Percentiles rank a stretch among this genome's conserved stretches.
Evolutionary conservation across 441 rosid genomes (phyloP).

Genomic region (Manihot esculenta): DNA sequence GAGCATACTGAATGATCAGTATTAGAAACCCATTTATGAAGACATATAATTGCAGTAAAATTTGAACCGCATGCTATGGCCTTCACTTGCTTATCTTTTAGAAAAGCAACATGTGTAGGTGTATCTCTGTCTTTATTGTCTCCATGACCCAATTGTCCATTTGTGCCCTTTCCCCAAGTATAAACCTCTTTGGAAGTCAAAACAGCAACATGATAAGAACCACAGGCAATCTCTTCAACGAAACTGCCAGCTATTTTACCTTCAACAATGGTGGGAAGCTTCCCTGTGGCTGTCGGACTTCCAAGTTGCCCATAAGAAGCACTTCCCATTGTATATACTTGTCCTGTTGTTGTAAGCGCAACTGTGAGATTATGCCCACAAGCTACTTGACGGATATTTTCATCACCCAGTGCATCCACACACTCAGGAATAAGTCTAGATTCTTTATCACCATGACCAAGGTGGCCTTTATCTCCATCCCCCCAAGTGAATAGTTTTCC

Average conservation of each 20-base stretch:
- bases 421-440: slow-evolving; percentile 64
- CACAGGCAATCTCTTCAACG: slow-evolving; percentile 82
- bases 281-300: slow-evolving; percentile 54
- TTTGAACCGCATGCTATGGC: slow-evolving; percentile 71
- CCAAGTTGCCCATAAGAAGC: slow-evolving; percentile 75
- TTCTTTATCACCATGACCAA: slow-evolving; percentile 74
- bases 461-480: slow-evolving; percentile 75
- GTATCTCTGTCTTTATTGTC: slow-evolving; percentile 55
- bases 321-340: slow-evolving; percentile 84
- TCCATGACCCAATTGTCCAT: slow-evolving; percentile 90
- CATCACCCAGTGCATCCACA: slow-evolving; percentile 47
- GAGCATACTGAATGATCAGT: slow-evolving; percentile 74
- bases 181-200: slow-evolving; percentile 77
- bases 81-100: slow-evolving; percentile 79
- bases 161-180: slow-evolving; percentile 87
- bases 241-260: slow-evolving; percentile 53
- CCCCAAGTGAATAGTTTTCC: slow-evolving; percentile 91
- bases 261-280: slow-evolving; percentile 58
- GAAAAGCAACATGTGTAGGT: slow-evolving; percentile 57
- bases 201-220: slow-evolving; percentile 77
- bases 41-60: slow-evolving; percentile 72
- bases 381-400: slow-evolving; percentile 57
- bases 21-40: slow-evolving; percentile 69
- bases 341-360: slow-evolving; percentile 69
- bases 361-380: slow-evolving; percentile 80